Evolutionary conservation across 441 rosid genomes (phyloP), one percentile per base, ranked within the genome.

Genomic region (Gossypium aridum): DNA sequence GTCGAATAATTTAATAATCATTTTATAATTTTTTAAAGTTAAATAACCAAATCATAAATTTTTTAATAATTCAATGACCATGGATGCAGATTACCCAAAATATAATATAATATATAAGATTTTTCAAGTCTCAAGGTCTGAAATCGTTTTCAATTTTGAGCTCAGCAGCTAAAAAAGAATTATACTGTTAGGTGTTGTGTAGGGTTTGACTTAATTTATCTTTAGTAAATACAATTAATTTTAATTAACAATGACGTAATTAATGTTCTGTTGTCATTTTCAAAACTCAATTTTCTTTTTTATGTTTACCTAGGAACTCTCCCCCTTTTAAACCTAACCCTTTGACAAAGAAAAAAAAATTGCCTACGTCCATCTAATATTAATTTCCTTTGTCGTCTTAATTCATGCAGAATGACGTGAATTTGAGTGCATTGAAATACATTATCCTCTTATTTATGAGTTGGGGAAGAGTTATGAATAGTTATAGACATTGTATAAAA

Each of bases 131-230:
- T 75, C 75, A 72, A 81, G 37, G 45, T 67, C 31, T 10, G 53
- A 73, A 45, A 66, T 66, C 64, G 61, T 60, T 37, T 62, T 10
- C 8, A 12, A 45, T 0, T 45, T 62, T 39, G 23, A 66, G 19
- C 53, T 65, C 71, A 25, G n/a, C 61, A 25, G 61, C 61, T 51
- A 51, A 8, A 69, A 23, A 5, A 49, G 37, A 9, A 7, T n/a
- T 51, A 51, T 57, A 57, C 25, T 8, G 65, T 64, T 77, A 64
- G 77, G 55, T 34, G 64, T 69, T 65, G 43, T 20, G 56, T 26
- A 64, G 76, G 74, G 54, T 70, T 76, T 71, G 77, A 71, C 77
- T 79, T 67, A 19, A 57, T 23, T 26, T 60, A 57, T 5, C 71
- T 14, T 34, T 25, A 34, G 23, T 70, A 31, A 37, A 34, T 57